These are phyloP conservation scores for Tetrapyrgos nigripes DNA, from an alignment of 1,284 basidiomycete species.

Conservation along the genomic window DNA sequence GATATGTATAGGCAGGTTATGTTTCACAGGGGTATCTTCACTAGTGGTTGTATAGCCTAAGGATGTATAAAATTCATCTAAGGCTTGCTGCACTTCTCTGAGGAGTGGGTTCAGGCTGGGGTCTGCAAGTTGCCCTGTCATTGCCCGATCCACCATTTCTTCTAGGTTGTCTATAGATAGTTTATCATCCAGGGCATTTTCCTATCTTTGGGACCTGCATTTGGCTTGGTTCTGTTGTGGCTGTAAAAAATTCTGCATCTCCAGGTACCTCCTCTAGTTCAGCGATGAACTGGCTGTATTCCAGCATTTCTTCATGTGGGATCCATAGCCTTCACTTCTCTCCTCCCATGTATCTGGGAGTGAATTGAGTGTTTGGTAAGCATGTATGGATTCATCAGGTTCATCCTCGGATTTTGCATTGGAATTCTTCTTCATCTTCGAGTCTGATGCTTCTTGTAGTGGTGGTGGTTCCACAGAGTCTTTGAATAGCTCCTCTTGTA, in stretches of 20 bases:
- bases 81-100: background rate
- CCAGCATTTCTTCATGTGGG: background rate
- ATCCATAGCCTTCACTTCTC: background rate
- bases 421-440: background rate
- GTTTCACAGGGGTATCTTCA: background rate
- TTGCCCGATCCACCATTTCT: background rate
- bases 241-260: no score
- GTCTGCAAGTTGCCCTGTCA: background rate
- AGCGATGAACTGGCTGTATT: background rate
- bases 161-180: conserved; percentile 13
- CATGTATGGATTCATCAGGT: background rate
- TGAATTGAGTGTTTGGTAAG: no score
- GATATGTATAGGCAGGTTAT: background rate
- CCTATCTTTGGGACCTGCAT: no score
- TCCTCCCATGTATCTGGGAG: no score
- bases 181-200: conserved; percentile 22
- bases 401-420: no score
- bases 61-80: conserved; percentile 4
- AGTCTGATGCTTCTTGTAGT: background rate
- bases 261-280: background rate
- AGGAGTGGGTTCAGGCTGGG: background rate
- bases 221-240: no score
- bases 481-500: no score
- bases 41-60: background rate
- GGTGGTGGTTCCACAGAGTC: background rate